Evolutionary conservation across 2,329 filamentous ascomycete species (phyloP).

Genomic region (Colletotrichum sp.): DNA sequence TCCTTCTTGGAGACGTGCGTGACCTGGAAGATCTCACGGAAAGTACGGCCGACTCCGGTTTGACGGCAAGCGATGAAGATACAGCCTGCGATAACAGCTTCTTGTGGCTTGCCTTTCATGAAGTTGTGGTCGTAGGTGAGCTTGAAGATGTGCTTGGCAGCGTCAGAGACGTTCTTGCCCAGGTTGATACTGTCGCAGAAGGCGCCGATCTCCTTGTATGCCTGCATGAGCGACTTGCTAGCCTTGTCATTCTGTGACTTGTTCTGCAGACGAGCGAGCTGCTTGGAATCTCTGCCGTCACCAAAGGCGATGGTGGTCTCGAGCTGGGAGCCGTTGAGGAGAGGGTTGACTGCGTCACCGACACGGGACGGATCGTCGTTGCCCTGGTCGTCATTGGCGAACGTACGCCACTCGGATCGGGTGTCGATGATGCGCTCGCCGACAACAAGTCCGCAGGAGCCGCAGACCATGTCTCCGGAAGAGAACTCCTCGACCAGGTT

Average conservation of each 20-base stretch:
- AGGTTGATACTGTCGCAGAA: slow-evolving; percentile 87
- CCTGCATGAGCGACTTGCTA: slow-evolving; percentile 80
- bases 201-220: slow-evolving; percentile 87
- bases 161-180: slow-evolving; percentile 81
- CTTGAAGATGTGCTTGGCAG: slow-evolving; percentile 95
- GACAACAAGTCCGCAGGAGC: slow-evolving; percentile 88
- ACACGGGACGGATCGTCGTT: slow-evolving; percentile 98
- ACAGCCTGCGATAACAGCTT: slow-evolving; percentile 92
- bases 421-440: slow-evolving; percentile 93
- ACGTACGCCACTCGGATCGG: slow-evolving; percentile 97
- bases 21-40: slow-evolving; percentile 91
- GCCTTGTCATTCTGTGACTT: slow-evolving; percentile 81
- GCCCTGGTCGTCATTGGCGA: slow-evolving; percentile 96
- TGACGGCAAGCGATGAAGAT: slow-evolving; percentile 98
- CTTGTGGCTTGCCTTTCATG: slow-evolving; percentile 94
- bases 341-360: slow-evolving; percentile 88
- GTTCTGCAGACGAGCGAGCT: slow-evolving; percentile 84
- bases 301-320: slow-evolving; percentile 87
- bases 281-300: slow-evolving; percentile 73
- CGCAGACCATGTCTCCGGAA: slow-evolving; percentile 90
- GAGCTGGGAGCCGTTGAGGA: slow-evolving; percentile 89
- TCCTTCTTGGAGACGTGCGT: slow-evolving; percentile 97
- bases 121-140: slow-evolving; percentile 89
- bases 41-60: slow-evolving; percentile 84
- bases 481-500: slow-evolving; percentile 94